phyloP scores from a whole-genome alignment of 345 rosid species.

The Limnanthes douglasii region DNA sequence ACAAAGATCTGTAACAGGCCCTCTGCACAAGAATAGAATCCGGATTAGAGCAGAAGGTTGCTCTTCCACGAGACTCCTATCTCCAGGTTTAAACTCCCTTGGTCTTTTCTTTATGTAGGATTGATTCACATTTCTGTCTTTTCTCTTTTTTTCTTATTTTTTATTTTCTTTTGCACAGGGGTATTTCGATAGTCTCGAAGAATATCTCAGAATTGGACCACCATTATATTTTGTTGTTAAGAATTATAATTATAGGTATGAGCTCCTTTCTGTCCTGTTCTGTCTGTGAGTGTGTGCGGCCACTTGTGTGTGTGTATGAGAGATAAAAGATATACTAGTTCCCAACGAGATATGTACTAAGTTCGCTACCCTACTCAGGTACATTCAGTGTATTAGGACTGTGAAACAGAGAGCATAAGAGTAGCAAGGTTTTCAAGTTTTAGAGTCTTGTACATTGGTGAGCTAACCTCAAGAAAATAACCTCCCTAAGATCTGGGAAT shows the following conservation, averaged over 20 bases:
- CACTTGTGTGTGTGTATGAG: too few relatives aligned
- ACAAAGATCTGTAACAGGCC: too few relatives aligned
- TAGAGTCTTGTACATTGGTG: not conserved
- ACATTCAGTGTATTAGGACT: too few relatives aligned
- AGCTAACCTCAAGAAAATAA: not conserved
- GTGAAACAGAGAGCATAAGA: too few relatives aligned
- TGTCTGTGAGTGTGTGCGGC: too few relatives aligned
- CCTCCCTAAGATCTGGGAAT: not conserved
- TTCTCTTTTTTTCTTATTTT: not conserved
- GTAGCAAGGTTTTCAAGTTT: too few relatives aligned
- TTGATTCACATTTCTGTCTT: conserved; percentile 3
- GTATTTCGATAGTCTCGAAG: conserved; percentile 61
- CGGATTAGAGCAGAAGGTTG: conserved; percentile 92
- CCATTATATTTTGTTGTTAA: conserved; percentile 93
- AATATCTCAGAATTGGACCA: conserved; percentile 87
- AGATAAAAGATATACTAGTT: too few relatives aligned
- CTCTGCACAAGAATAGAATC: conserved; percentile 74
- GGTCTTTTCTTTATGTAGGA: conserved; percentile 3
- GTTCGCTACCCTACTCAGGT: too few relatives aligned
- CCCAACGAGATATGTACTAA: too few relatives aligned
- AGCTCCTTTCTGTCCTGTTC: conserved; percentile 6
- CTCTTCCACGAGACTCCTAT: conserved; percentile 93
- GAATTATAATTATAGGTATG: conserved; percentile 85
- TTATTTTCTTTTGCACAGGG: conserved; percentile 35
- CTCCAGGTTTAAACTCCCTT: conserved; percentile 53